phyloP scores from a whole-genome alignment of 176 grass and related monocot species.

The Tillandsia fasciculata region DNA sequence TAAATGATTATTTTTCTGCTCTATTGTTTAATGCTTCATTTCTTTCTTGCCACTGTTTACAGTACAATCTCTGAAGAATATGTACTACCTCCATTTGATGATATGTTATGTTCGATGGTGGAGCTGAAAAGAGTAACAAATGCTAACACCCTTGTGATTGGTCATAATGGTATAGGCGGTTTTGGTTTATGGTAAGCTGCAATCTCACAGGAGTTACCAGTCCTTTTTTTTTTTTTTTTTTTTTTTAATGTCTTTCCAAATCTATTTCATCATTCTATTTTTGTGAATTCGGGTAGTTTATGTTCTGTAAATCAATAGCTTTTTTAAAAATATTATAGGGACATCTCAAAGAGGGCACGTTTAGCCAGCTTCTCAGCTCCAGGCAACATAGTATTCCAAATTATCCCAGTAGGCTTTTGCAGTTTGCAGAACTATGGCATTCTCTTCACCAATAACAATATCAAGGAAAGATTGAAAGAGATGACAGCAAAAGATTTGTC shows the following conservation, averaged over 20 bases:
- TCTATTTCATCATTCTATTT: background rate
- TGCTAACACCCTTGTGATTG: constrained; percentile 42
- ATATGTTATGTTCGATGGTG: constrained; percentile 37
- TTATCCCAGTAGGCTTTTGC: constrained; percentile 58
- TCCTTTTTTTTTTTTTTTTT: background rate
- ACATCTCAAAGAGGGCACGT: constrained; percentile 33
- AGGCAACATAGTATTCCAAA: constrained; percentile 55
- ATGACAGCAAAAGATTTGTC: constrained; percentile 18
- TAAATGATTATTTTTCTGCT: background rate
- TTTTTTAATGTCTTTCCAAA: background rate
- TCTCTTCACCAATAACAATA: constrained; percentile 30
- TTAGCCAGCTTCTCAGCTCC: constrained; percentile 33
- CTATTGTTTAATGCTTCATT: background rate
- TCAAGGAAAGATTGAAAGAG: constrained; percentile 29
- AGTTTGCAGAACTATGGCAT: constrained; percentile 38
- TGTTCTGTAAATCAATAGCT: background rate
- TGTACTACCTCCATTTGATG: constrained; percentile 43
- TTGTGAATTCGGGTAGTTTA: background rate
- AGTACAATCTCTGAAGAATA: constrained; percentile 59
- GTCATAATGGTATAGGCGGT: constrained; percentile 62
- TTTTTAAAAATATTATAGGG: constrained; percentile 27
- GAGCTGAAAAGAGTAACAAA: constrained; percentile 71
- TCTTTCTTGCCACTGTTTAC: constrained; percentile 17
- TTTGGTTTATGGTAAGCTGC: constrained; percentile 82
- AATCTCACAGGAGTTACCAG: background rate